These are phyloP conservation scores for Stygiomarasmius scandens DNA, from an alignment of 1,284 basidiomycete genomes.

Conservation along the genomic window DNA sequence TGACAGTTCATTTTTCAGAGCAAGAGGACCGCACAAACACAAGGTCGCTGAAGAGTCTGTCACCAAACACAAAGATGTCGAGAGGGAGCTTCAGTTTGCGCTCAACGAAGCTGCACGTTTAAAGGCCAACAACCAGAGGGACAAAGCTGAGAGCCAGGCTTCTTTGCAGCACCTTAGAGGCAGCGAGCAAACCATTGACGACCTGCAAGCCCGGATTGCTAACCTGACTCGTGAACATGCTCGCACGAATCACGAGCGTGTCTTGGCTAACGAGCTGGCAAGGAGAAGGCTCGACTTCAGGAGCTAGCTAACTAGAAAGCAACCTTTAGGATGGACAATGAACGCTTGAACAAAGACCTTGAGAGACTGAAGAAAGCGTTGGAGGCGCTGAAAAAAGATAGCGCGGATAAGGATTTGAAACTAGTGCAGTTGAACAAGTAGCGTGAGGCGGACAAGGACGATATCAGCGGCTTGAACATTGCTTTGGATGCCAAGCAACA, in stretches of 20 bases:
- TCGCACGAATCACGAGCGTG: conserved; percentile 52
- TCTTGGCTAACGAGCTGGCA: conserved; percentile 32
- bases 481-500: conserved; percentile 90
- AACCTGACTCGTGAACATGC: conserved; percentile 57
- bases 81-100: conserved; percentile 58
- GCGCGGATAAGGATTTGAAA: conserved; percentile 81
- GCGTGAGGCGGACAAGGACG: conserved; percentile 71
- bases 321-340: conserved; percentile 45
- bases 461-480: conserved; percentile 79
- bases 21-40: conserved; percentile 54
- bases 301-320: conserved; percentile 52
- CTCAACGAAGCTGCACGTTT: conserved; percentile 54
- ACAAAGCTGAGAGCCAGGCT: conserved; percentile 50
- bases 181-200: conserved; percentile 49
- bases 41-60: conserved; percentile 51
- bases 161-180: conserved; percentile 41
- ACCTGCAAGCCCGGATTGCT: conserved; percentile 55
- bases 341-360: conserved; percentile 63
- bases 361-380: conserved; percentile 66
- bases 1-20: conserved; percentile 34
- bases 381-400: conserved; percentile 75
- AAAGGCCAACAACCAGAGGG: conserved; percentile 57
- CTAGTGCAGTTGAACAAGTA: conserved; percentile 75
- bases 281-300: conserved; percentile 50
- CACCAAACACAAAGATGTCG: conserved; percentile 55